Evolutionary conservation across 1,284 basidiomycete species (phyloP).

Genomic region (Trichosporon coremiiforme): DNA sequence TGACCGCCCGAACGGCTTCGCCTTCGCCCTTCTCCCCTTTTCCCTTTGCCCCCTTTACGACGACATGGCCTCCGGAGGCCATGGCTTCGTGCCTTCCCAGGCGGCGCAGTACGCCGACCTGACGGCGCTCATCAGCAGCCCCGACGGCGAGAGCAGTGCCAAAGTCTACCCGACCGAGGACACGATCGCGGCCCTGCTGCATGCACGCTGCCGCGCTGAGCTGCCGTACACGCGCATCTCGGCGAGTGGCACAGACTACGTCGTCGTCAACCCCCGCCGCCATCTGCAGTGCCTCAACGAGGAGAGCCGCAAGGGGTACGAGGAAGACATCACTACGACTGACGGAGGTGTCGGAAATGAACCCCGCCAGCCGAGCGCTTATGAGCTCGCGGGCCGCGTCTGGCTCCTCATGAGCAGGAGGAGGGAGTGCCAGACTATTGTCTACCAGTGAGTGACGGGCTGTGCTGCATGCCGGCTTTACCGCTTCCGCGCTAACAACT

Average conservation of each 20-base stretch:
- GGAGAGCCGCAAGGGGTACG: conserved; percentile 57
- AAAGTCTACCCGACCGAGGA: conserved; percentile 75
- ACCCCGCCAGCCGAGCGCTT: conserved; percentile 73
- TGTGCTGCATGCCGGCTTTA: no score
- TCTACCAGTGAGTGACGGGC: conserved; percentile 69
- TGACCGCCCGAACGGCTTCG: no score
- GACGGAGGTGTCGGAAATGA: conserved; percentile 37
- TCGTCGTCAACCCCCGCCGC: conserved; percentile 85
- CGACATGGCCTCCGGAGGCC: conserved; percentile 14
- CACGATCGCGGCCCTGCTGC: conserved; percentile 72
- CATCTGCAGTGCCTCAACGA: conserved; percentile 75
- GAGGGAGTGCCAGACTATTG: conserved; percentile 72
- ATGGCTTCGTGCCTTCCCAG: conserved; percentile 26
- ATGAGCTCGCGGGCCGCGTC: conserved; percentile 78
- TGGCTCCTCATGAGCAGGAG: conserved; percentile 80
- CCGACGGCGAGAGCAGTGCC: conserved; percentile 17
- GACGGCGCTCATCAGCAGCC: conserved; percentile 21
- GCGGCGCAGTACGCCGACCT: conserved; percentile 32
- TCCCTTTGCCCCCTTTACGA: neutral
- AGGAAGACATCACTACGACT: conserved; percentile 32
- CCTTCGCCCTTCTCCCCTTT: neutral
- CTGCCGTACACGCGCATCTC: conserved; percentile 67
- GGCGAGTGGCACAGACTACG: conserved; percentile 54
- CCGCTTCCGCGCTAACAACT: conserved; percentile 10
- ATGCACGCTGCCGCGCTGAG: conserved; percentile 80